Percentiles rank a stretch among this genome's conserved stretches.
Conservation (phyloP, 352 stramenopile genomes). For the Halophytophthora polymorphica region DNA sequence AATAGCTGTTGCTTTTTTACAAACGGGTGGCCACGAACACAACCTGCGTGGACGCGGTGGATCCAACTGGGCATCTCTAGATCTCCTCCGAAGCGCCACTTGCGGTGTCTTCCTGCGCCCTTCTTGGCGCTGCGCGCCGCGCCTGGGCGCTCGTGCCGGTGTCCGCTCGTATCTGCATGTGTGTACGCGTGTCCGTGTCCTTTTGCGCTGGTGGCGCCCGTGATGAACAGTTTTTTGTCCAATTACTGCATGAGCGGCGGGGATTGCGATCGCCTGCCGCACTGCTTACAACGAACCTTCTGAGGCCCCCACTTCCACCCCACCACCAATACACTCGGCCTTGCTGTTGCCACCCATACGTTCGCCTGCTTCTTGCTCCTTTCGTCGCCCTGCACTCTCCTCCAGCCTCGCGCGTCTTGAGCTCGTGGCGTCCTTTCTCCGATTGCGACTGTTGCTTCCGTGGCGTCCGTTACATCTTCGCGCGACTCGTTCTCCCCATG, state of each 20-base stretch:
- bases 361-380: background rate
- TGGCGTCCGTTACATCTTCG: constrained; percentile 12
- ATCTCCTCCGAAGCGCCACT: no score
- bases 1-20: no score
- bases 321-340: constrained; percentile 1
- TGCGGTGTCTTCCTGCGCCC: no score
- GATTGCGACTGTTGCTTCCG: constrained; percentile 6
- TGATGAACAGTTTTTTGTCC: constrained; percentile 47
- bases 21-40: no score
- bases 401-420: no score
- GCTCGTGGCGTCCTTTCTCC: background rate
- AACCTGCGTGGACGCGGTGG: no score
- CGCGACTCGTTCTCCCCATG: background rate
- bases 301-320: constrained; percentile 28
- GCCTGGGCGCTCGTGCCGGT: background rate
- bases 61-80: no score
- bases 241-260: constrained; percentile 58
- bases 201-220: constrained; percentile 11
- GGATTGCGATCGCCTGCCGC: constrained; percentile 18
- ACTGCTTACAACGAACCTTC: constrained; percentile 47
- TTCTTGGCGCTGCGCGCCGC: no score
- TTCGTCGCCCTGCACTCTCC: no score
- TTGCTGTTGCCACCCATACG: background rate
- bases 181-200: background rate
- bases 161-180: background rate